Base-by-base conservation (phyloP, 495 filamentous ascomycete species). In the Darksidea phi region DNA sequence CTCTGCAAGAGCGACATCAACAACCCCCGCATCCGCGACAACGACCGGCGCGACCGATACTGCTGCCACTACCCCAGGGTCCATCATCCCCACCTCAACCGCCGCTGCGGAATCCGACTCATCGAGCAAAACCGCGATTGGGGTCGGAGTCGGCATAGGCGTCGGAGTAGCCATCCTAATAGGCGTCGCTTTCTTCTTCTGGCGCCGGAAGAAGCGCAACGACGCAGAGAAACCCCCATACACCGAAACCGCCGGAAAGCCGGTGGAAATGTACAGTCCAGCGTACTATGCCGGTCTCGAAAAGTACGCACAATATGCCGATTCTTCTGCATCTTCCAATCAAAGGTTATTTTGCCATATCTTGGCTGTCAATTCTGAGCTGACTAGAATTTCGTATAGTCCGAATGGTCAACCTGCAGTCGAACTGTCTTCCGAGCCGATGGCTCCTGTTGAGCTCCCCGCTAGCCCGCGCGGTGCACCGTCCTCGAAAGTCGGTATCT, bases 121-220 rank as follows among this genome's bases (percentile, higher is more conserved):
- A 1, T 26, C 61, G 17, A 57, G 53, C 1, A 11, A 21, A 2
- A 57, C 61, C 2, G 61, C 61, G 6, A 64, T 64, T 18, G 61
- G 61, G 12, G 61, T 45, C 13, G 61, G 61, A 12, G 47, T 64
- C n/a, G 61, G 46, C 34, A 47, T 57, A 24, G 54, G 54, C 4
- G 25, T 64, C 8, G 53, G 47, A 12, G 36, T 12, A 2, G 47
- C 47, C 25, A 8, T 38, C 6, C 46, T 64, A 17, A 10, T 57
- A 10, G 61, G 23, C 21, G 48, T 21, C 17, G 61, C 26, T 3
- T 64, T 58, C 37, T 64, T 57, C 36, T 57, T 57, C 41, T 58
- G 47, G 36, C n/a, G 54, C 7, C 61, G 61, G 5, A 57, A 48
- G 20, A 51, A 25, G 24, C 47, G 21, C 11, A 20, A 25, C 41